Percentiles rank a stretch among this genome's conserved stretches.
Conservation (phyloP, 208 protist genomes). For the Acanthamoeba rhysodes region DNA sequence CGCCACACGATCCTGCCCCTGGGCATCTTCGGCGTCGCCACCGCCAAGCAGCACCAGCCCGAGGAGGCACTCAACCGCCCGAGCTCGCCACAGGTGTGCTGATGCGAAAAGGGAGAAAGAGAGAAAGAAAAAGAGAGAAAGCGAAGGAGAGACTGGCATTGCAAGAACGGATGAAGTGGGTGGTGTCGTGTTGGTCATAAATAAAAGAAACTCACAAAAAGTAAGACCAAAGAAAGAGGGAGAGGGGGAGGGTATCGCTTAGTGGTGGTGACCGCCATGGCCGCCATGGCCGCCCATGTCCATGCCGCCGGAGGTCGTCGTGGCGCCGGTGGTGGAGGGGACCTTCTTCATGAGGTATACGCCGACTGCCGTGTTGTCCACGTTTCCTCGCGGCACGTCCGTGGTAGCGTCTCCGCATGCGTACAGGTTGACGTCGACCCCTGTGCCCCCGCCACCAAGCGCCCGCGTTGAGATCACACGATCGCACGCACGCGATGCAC, state of each 20-base stretch:
- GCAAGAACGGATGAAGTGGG: neutral
- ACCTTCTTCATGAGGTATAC: conserved; percentile 51
- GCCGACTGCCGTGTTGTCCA: conserved; percentile 49
- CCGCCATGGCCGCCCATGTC: neutral
- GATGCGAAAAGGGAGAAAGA: too few relatives aligned
- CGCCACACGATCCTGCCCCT: neutral
- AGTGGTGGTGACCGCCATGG: neutral
- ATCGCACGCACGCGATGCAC: neutral
- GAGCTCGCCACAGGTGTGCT: neutral
- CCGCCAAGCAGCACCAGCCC: neutral
- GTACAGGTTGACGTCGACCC: conserved; percentile 40
- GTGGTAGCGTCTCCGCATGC: conserved; percentile 2
- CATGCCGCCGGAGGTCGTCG: neutral
- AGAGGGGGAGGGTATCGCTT: neutral
- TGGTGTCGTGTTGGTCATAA: neutral
- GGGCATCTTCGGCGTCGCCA: conserved; percentile 21
- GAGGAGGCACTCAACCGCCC: neutral
- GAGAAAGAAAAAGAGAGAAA: too few relatives aligned
- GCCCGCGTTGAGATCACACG: neutral
- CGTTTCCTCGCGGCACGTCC: conserved; percentile 48
- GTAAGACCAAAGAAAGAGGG: neutral
- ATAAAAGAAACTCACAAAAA: neutral
- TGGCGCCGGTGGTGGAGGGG: neutral
- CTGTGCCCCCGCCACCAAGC: neutral
- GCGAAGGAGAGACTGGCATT: too few relatives aligned